Conservation (phyloP, 768 basidiomycete species). For the Hydnum rufescens region DNA sequence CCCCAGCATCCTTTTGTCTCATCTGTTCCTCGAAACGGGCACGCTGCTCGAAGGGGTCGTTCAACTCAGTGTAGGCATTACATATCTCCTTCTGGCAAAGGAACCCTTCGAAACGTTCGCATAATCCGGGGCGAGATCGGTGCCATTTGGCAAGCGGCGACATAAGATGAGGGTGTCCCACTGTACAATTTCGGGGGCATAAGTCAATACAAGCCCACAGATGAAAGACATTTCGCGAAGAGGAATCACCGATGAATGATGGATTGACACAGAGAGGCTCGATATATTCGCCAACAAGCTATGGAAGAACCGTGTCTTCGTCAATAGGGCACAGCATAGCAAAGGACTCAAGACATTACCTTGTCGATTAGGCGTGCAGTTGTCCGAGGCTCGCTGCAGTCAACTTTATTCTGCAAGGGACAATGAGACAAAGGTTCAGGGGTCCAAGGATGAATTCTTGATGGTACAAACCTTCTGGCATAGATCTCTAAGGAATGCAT, state of each 20-base stretch:
- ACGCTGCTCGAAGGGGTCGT: slow-evolving; percentile 94
- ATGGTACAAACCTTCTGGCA: slow-evolving; percentile 47
- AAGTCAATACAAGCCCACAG: neutral
- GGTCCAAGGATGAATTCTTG: neutral
- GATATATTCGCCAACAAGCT: slow-evolving; percentile 97
- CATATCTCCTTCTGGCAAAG: slow-evolving; percentile 96
- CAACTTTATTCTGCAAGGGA: slow-evolving; percentile 62
- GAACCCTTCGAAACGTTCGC: slow-evolving; percentile 98
- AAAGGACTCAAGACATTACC: slow-evolving; percentile 21
- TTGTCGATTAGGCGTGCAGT: slow-evolving; percentile 92
- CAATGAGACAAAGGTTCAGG: slow-evolving; percentile 1
- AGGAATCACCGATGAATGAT: slow-evolving; percentile 86
- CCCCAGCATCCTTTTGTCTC: slow-evolving; percentile 88
- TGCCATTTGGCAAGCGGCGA: slow-evolving; percentile 98
- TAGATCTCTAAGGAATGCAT: slow-evolving; percentile 69
- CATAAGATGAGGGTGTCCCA: slow-evolving; percentile 99
- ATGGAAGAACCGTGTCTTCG: neutral
- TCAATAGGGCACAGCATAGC: slow-evolving; percentile 6
- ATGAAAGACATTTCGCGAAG: slow-evolving; percentile 14
- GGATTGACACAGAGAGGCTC: slow-evolving; percentile 94
- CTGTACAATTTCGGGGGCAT: slow-evolving; percentile 19
- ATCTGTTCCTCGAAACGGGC: slow-evolving; percentile 91
- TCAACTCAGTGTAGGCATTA: slow-evolving; percentile 98
- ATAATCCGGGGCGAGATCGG: slow-evolving; percentile 87
- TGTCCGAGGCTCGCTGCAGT: slow-evolving; percentile 89